phyloP scores from a whole-genome alignment of 495 filamentous ascomycete species.

The Hypoxylon rickii region DNA sequence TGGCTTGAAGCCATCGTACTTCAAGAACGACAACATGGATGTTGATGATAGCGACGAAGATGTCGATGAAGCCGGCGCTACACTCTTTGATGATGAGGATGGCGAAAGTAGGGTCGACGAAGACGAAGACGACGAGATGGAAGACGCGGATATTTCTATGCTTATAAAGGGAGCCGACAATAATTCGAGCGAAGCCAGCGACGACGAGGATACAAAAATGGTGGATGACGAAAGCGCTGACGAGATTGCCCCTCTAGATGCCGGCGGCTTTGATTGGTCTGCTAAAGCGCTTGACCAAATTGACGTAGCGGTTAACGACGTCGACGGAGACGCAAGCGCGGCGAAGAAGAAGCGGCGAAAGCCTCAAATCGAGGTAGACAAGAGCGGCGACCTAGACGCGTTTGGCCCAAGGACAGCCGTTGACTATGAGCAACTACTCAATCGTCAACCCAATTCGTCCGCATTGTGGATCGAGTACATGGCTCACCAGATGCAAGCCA shows the following conservation, averaged over 20 bases:
- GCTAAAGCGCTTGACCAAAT: conserved; percentile 59
- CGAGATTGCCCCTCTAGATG: conserved; percentile 65
- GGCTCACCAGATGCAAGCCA: conserved; percentile 92
- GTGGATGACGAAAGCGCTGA: conserved; percentile 43
- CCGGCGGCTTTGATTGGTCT: conserved; percentile 87
- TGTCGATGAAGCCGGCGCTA: conserved; percentile 53
- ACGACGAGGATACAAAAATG: conserved; percentile 58
- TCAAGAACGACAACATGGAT: conserved; percentile 65
- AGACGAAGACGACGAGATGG: conserved; percentile 47
- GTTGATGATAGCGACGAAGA: conserved; percentile 53
- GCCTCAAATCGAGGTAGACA: conserved; percentile 81
- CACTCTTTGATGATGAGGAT: conserved; percentile 51
- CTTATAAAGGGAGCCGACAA: conserved; percentile 52
- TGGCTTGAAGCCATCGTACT: conserved; percentile 90
- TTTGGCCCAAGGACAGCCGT: conserved; percentile 88
- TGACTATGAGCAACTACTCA: conserved; percentile 90
- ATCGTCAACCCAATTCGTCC: conserved; percentile 89
- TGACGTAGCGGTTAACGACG: conserved; percentile 48
- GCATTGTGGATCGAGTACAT: conserved; percentile 93
- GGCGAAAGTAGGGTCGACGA: conserved; percentile 52
- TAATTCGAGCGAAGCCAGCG: conserved; percentile 41
- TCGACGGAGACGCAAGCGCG: conserved; percentile 52
- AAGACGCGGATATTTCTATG: conserved; percentile 60
- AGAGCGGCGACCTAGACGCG: conserved; percentile 83
- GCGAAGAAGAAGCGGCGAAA: conserved; percentile 81